Evolutionary conservation across 2,329 filamentous ascomycete species (phyloP).

Genomic region (Beauveria brongniartii): DNA sequence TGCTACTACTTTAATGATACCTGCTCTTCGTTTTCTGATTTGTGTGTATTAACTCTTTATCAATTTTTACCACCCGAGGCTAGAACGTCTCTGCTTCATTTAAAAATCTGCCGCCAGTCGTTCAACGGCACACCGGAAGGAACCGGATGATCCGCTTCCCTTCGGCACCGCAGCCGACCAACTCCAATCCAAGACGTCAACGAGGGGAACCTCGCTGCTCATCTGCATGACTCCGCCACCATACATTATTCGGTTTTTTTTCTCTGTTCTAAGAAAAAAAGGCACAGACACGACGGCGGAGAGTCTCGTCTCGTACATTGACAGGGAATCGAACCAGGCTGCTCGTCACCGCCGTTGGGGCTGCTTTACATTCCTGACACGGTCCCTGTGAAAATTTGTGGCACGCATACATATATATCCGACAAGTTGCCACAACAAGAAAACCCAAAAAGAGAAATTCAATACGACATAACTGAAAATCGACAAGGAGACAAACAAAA

Average conservation of each 20-base stretch:
- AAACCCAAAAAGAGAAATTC: neutral
- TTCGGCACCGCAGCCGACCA: slow-evolving; percentile 5
- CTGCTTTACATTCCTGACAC: too few species aligned
- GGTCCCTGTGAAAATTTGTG: neutral
- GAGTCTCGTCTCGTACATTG: too few species aligned
- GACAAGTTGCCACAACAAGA: neutral
- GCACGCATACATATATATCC: neutral
- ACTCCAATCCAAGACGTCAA: neutral
- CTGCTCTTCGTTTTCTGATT: too few species aligned
- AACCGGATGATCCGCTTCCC: slow-evolving; percentile 5
- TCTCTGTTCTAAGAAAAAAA: neutral
- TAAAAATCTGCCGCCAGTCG: too few species aligned
- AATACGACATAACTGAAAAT: neutral
- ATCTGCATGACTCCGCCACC: neutral
- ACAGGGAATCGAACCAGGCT: too few species aligned
- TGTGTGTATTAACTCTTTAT: too few species aligned
- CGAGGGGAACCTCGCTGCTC: neutral
- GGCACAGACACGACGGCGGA: neutral
- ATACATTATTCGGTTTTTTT: neutral
- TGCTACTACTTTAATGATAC: too few species aligned
- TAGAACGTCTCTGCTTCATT: too few species aligned
- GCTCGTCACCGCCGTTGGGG: too few species aligned
- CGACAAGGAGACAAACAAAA: neutral
- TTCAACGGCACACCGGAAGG: neutral
- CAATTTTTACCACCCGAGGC: too few species aligned